phyloP scores from a whole-genome alignment of 495 filamentous ascomycete species.

The Penicillium turbatum region DNA sequence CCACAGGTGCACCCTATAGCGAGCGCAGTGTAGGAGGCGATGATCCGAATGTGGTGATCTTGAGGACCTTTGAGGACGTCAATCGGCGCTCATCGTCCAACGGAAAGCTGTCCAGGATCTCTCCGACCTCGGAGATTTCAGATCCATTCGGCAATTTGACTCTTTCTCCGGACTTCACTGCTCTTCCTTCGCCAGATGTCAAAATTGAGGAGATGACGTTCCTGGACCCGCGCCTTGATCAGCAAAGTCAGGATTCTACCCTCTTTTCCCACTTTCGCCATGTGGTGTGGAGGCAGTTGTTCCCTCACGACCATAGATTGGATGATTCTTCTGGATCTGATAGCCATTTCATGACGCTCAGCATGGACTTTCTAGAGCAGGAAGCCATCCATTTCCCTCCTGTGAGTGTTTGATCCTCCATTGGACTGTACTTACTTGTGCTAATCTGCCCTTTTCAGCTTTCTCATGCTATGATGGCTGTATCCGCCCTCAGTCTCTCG shows the following conservation, averaged over 20 bases:
- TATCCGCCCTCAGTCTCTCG: conserved; percentile 53
- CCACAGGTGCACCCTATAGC: conserved; percentile 10
- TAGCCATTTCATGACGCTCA: conserved; percentile 28
- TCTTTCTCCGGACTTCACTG: conserved; percentile 18
- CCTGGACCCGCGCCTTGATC: conserved; percentile 19
- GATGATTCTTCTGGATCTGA: conserved; percentile 24
- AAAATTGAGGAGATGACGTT: conserved; percentile 15
- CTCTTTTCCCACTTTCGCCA: conserved; percentile 45
- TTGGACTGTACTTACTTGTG: background rate
- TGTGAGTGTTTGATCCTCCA: conserved; percentile 32
- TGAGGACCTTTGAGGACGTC: conserved; percentile 48
- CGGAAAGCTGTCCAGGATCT: conserved; percentile 29
- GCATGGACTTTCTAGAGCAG: conserved; percentile 46
- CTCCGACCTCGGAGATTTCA: conserved; percentile 35
- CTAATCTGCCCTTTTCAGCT: conserved; percentile 38
- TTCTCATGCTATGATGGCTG: conserved; percentile 57
- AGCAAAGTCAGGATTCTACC: conserved; percentile 28
- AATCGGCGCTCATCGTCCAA: conserved; percentile 28
- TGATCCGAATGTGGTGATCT: conserved; percentile 46
- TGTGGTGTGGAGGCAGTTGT: conserved; percentile 41
- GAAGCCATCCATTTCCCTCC: conserved; percentile 49
- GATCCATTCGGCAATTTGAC: conserved; percentile 28
- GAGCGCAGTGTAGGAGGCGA: conserved; percentile 16
- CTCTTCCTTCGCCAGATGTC: conserved; percentile 19
- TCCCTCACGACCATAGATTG: conserved; percentile 19